Evolutionary conservation across 306 rosid species (phyloP).

Genomic region (Pyrus communis): DNA sequence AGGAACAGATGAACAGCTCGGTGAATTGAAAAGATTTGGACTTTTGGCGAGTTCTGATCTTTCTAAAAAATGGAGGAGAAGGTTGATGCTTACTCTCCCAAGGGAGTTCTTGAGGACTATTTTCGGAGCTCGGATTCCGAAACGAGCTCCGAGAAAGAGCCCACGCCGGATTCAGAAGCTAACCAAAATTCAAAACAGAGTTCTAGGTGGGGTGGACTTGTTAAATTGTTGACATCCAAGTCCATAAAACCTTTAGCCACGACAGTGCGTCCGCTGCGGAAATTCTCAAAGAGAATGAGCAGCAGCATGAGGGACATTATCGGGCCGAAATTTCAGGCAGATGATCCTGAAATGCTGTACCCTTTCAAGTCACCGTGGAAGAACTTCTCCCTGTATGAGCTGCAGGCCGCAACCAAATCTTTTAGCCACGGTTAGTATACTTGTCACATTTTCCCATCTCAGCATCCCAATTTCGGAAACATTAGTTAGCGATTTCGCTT

Average conservation of each 20-base stretch:
- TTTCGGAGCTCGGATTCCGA: slow-evolving; percentile 77
- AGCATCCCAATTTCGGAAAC: not conserved
- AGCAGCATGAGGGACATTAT: slow-evolving; percentile 54
- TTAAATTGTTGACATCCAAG: slow-evolving; percentile 38
- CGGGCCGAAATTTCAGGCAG: slow-evolving; percentile 35
- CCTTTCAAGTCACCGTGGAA: slow-evolving; percentile 65
- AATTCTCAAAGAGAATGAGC: slow-evolving; percentile 60
- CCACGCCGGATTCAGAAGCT: slow-evolving; percentile 22
- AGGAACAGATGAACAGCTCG: not conserved
- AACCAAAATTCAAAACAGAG: slow-evolving; percentile 27
- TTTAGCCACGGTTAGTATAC: slow-evolving; percentile 57
- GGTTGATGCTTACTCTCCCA: slow-evolving; percentile 52
- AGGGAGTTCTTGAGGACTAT: slow-evolving; percentile 80
- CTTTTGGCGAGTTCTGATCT: slow-evolving; percentile 16
- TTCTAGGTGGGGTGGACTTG: slow-evolving; percentile 49
- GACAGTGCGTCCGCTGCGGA: slow-evolving; percentile 51
- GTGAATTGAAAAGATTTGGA: not conserved
- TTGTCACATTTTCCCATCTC: not conserved
- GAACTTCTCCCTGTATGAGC: slow-evolving; percentile 61
- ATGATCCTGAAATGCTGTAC: slow-evolving; percentile 29
- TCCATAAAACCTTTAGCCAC: slow-evolving; percentile 44
- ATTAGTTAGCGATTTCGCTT: not conserved
- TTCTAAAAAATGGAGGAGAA: slow-evolving; percentile 51
- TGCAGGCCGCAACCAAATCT: slow-evolving; percentile 59
- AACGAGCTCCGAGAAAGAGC: slow-evolving; percentile 58